Base-by-base conservation (phyloP, 495 filamentous ascomycete species). In the Aspergillus incahuasiensis region DNA sequence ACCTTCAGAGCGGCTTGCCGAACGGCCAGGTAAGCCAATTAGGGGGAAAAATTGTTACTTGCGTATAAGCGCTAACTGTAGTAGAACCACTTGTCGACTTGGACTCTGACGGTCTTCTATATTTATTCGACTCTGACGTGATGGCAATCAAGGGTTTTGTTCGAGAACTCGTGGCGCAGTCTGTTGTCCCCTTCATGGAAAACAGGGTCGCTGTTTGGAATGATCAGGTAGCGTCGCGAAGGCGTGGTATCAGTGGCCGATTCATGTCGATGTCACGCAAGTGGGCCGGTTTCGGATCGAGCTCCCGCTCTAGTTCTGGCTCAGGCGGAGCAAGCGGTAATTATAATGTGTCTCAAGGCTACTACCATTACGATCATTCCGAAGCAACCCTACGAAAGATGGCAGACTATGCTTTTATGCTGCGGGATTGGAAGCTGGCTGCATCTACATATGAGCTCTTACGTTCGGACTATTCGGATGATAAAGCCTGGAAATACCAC, bases 401-500 rank as follows among this genome's bases (percentile, higher is more conserved):
- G 46, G 94, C 90, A 13, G 94, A 98, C 64, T 98, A 90, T 70
- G 86, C 91, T 6, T 95, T 97, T 61, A 95, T 97, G 88, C 80
- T 98, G 20, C 83, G 94, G 21, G 94, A 98, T 68, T 97, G 84
- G 82, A 95, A 92, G 66, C 75, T 98, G n/a, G 86, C 94, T 42
- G 82, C 91, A 60, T 88, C 84, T 8, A 92, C 87, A 0, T 98
- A 96, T 68, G 94, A 97, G 18, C 78, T 97, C 15, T 77, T 98
- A 3, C 81, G 89, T 30, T 78, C 85, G 7, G 94, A 98, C 63
- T 97, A 90, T 63, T 85, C 82, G 54, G 92, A 92, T 65, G 92
- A 97, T 67, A 96, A 97, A 69, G 94, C 94, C 1, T 97, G 95
- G 94, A 87, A 79, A 61, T 91, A 97, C 60, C 90, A 97, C 66